Evolutionary conservation across 345 rosid species (phyloP), one percentile per base, ranked within the genome.

Genomic region (Triadica sebifera): DNA sequence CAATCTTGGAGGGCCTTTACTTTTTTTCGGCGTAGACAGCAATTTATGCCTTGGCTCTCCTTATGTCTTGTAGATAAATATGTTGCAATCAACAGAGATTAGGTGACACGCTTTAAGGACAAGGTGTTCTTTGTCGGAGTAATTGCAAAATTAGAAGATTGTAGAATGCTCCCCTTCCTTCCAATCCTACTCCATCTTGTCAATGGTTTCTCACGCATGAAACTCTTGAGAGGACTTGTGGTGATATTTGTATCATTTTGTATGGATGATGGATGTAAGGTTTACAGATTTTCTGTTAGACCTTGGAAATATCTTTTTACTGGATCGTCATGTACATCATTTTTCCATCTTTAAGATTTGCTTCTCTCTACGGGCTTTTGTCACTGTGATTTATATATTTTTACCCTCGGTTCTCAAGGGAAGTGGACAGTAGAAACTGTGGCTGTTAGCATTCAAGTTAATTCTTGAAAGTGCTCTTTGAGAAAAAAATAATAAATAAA

Each of bases 161-260:
- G 41, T 75, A 67, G 62, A n/a, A 50, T 38, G 56, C 29, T 74
- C 29, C 39, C 20, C 6, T 20, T 67, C 25, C 34, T 58, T 53
- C 41, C 12, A 15, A 11, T 17, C 9, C 22, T 2, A 29, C 34
- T 29, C 34, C 2, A 29, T 39, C 62, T 37, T 51, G 34, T 38
- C 52, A 17, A 12, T 15, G 29, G 74, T 60, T 69, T 69, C 59
- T 61, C 63, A 34, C 11, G 45, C n/a, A 43, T 41, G 74, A 69
- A 58, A 58, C 58, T n/a, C 34, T 65, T 57, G 55, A 65, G 67
- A 57, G 25, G 71, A 50, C 24, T 75, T 60, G 74, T 69, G 37
- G 49, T 62, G 60, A 19, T 24, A 34, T 41, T 55, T 55, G 59
- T 55, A 55, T 55, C 59, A 19, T 41, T 69, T 29, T 22, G 74